Evolutionary conservation across 768 basidiomycete genomes (phyloP), one percentile per base, ranked within the genome.

Genomic region (Suillus tomentosus): DNA sequence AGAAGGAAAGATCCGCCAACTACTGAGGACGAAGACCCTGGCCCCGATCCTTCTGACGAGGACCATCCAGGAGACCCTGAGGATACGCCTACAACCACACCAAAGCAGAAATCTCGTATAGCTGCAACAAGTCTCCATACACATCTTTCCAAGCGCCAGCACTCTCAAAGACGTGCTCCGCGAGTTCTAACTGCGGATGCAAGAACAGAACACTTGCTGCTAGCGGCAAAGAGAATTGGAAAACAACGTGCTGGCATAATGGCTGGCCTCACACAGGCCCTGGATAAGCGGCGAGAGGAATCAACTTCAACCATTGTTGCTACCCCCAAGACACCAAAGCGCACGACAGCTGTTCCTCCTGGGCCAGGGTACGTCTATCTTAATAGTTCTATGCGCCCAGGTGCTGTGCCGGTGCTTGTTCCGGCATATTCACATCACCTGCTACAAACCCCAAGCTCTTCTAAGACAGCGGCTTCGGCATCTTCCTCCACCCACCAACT

Each of bases 171-270:
- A 64, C 54, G 60, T 50, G 6, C 69, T 1, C 72, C 72, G 5
- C 69, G 69, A 42, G 72, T 83, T 47, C 64, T 83, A 51, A 72
- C 81, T 65, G 77, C 87, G 2, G 91, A 93, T 65, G 91, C 91
- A 5, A 83, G 88, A 54, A 80, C 82, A 0, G 91, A 92, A 68
- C 90, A 90, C 68, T 76, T 92, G 13, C 79, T 93, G 2, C 77
- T 90, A 14, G 91, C 91, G 3, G 87, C 89, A 10, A 84, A 89
- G n/a, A 86, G 79, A 61, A 80, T 91, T 4, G 90, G 90, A 5
- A 82, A 85, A 39, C 80, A 85, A 61, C 84, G 90, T 9, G 83
- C 86, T 0, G 81, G 81, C 5, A 71, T 84, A n/a, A 71, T 87
- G 24, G 81, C 85, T 0, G 87, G 88, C 7, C 72, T 86, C 68